Base-by-base conservation (phyloP, 495 filamentous ascomycete genomes). In the Pseudevernia furfuracea region DNA sequence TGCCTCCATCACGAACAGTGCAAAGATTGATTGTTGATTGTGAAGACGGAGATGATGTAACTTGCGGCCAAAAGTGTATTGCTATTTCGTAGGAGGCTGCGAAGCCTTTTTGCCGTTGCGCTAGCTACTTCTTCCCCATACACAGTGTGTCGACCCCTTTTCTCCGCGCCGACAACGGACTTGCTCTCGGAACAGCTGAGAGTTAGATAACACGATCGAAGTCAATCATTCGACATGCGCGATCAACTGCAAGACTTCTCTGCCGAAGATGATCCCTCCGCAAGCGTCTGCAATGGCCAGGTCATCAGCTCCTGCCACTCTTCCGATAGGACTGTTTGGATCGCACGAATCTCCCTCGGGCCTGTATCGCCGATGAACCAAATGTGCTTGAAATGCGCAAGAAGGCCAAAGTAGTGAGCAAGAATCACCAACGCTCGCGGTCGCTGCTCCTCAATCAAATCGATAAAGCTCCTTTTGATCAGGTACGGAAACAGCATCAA, bases 391-490 rank as follows among this genome's bases (percentile, higher is more conserved):
- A 74, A 68, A 17, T 66, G 68, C 21, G 64, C 59, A 15, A 76
- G 58, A 23, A 76, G 62, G 1, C 72, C 69, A 61, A 79, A 80
- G 67, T 70, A 78, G 64, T 80, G 76, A 5, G 75, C 76, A 4
- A 80, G 69, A 19, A 84, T 77, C 11, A 83, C 69, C 0, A 83
- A 68, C 0, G 77, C 75, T 52, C 77, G 73, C 17, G 77, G 76
- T 19, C 67, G 66, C 28, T 49, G 44, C 66, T 72, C 68, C 25
- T 69, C 62, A 23, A 80, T 63, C 25, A 77, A 44, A 5, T 74
- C 67, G 52, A 75, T 69, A 59, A 74, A 80, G 43, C 62, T 57
- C 58, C 62, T 43, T 38, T 69, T 68, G 2, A 72, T 64, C 21
- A 75, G 32, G 61, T 74, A 72, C 12, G 76, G 72, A 59, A 79